Evolutionary conservation across 2,329 filamentous ascomycete genomes (phyloP), one percentile per base, ranked within the genome.

Genomic region (Cadophora sp.): DNA sequence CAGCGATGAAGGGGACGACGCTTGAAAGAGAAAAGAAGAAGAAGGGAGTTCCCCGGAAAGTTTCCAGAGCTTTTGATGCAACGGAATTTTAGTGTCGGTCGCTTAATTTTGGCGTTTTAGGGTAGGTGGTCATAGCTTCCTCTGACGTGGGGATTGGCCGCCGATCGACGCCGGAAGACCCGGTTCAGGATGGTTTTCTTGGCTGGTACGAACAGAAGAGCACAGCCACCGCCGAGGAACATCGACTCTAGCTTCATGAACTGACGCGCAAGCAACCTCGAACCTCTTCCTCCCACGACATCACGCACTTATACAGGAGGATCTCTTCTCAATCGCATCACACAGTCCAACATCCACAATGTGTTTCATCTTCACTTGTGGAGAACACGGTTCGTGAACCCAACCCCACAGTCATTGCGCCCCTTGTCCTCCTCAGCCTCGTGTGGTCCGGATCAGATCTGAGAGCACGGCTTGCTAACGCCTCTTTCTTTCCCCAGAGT

Each of bases 1-100:
- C 92, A 92, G 92, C 92, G 87, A 92, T 94, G 91, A 89, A 86
- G 87, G 91, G 91, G 91, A 90, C 89, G 91, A 88, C 89, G 89
- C 90, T 92, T 91, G 84, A 72, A 75, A 80, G 80, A 79, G 83
- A 75, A 76, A 81, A 79, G 61, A 72, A 66, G 62, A 68, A 64
- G 40, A 61, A 63, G 22, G 55, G 68, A 69, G 63, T 46, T 60
- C 22, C 24, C 4, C 4, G 61, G 53, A 26, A 40, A 59, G 56
- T 48, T 19, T 46, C 60, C 48, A 29, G 22, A n/a, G 53, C 19
- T 59, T 31, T 56, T 55, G 51, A 55, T 31, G 11, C 8, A 9
- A 31, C 27, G 3, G 40, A 43, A 37, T 53, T 53, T 53, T 29
- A 53, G 50, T 53, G 50, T 24, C 50, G 50, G 50, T 55, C 37